Percentiles rank a stretch among this genome's conserved stretches.
These are phyloP conservation scores for Strigomonas culicis DNA, from an alignment of 208 protist genomes.

Conservation along the genomic window DNA sequence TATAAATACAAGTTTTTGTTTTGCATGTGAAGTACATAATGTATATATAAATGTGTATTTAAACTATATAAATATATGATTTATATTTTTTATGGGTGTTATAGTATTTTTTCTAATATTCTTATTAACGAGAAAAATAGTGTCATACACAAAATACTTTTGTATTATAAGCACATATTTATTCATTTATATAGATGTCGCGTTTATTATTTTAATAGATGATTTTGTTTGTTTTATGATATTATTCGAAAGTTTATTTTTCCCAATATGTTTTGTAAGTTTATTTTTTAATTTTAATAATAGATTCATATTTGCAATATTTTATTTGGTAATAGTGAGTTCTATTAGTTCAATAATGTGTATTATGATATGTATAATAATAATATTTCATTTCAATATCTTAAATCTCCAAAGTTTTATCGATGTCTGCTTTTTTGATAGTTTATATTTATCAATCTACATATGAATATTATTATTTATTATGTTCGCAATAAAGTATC, in stretches of 20 bases:
- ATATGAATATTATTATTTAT: conserved; percentile 62
- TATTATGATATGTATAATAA: conserved; percentile 39
- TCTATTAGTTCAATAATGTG: conserved; percentile 39
- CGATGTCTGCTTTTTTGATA: conserved; percentile 48
- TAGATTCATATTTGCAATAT: conserved; percentile 56
- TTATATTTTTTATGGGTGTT: conserved; percentile 76
- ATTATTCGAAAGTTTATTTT: conserved; percentile 52
- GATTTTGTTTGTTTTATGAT: conserved; percentile 71
- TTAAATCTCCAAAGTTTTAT: conserved; percentile 49
- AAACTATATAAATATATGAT: conserved; percentile 63
- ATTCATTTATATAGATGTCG: conserved; percentile 68
- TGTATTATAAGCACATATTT: conserved; percentile 52
- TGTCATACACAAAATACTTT: conserved; percentile 26
- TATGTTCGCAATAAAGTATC: conserved; percentile 71
- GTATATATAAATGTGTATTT: conserved; percentile 72
- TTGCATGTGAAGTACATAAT: conserved; percentile 60
- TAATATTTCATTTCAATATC: conserved; percentile 58
- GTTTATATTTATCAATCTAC: conserved; percentile 60
- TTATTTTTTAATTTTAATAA: conserved; percentile 68
- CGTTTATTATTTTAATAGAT: conserved; percentile 71
- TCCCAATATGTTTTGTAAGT: conserved; percentile 34
- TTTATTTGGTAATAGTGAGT: conserved; percentile 36
- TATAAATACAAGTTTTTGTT: conserved; percentile 85
- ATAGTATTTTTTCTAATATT: conserved; percentile 71
- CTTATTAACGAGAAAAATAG: conserved; percentile 34